phyloP scores from a whole-genome alignment of 202 grass and related monocot species.

The Setaria viridis region DNA sequence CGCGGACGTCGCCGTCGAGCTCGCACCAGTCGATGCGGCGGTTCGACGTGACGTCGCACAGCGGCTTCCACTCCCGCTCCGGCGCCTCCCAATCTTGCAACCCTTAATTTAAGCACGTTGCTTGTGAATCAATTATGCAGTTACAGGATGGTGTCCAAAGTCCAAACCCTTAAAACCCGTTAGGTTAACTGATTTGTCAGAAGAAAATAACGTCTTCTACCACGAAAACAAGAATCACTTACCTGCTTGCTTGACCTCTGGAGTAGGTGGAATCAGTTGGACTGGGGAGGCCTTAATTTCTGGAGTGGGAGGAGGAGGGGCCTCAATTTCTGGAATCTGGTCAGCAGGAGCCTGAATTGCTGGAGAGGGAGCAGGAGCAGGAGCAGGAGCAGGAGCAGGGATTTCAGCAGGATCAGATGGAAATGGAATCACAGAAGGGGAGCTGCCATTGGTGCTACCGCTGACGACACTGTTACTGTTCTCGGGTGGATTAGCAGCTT shows the following conservation, averaged over 20 bases:
- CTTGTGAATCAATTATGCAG: neutral
- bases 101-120: constrained; percentile 24
- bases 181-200: neutral
- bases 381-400: neutral
- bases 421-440: constrained; percentile 18
- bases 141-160: neutral
- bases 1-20: constrained; percentile 85
- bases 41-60: constrained; percentile 81
- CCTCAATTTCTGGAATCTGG: constrained; percentile 25
- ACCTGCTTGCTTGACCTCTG: constrained; percentile 49
- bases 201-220: neutral
- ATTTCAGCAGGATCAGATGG: constrained; percentile 24
- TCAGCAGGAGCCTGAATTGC: neutral
- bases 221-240: neutral
- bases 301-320: neutral
- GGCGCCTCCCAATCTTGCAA: constrained; percentile 25
- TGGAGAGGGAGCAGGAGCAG: too few relatives aligned
- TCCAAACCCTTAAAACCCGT: neutral
- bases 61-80: constrained; percentile 59
- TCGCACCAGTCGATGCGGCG: constrained; percentile 83
- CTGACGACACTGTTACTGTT: neutral
- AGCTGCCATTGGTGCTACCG: constrained; percentile 29
- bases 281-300: neutral
- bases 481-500: neutral
- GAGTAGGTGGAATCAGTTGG: neutral